Percentiles rank a stretch among this genome's conserved stretches.
Evolutionary conservation across 1,284 basidiomycete species (phyloP).

Genomic region (Quambalaria eucalypti): DNA sequence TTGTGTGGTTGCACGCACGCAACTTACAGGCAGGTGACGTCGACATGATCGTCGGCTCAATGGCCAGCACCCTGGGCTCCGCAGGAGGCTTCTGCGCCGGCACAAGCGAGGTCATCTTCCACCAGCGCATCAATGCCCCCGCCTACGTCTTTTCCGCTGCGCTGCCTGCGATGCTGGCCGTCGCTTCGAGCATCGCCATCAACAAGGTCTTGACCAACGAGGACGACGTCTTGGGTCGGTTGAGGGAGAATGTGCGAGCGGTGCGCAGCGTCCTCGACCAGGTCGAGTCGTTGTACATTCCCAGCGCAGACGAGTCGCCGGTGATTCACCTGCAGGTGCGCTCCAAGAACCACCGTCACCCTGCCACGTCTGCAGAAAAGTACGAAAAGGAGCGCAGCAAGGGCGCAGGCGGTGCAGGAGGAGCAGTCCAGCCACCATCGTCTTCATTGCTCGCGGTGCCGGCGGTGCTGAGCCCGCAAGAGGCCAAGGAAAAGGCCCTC

Average conservation of each 20-base stretch:
- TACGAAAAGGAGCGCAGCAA: conserved; percentile 13
- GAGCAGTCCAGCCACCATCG: conserved; percentile 8
- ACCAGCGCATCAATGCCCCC: conserved; percentile 92
- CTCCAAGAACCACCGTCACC: conserved; percentile 32
- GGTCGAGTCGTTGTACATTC: conserved; percentile 66
- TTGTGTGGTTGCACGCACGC: no score
- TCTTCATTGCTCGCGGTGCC: not conserved
- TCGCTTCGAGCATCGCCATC: conserved; percentile 75
- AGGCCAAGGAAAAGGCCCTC: not conserved
- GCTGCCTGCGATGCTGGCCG: conserved; percentile 79
- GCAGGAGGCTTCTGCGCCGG: conserved; percentile 94
- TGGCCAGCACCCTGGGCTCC: conserved; percentile 73
- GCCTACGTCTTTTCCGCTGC: conserved; percentile 94
- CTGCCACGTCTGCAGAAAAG: conserved; percentile 27
- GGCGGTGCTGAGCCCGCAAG: not conserved
- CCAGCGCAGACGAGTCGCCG: conserved; percentile 73
- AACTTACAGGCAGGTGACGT: conserved; percentile 49
- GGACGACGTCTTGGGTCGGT: conserved; percentile 21
- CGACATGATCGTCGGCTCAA: conserved; percentile 62
- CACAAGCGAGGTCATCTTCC: conserved; percentile 69
- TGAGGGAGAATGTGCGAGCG: conserved; percentile 71
- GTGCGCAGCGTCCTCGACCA: conserved; percentile 68
- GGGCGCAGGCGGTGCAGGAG: conserved; percentile 11
- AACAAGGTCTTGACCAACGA: conserved; percentile 52
- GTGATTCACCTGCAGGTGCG: conserved; percentile 75